Base-by-base conservation (phyloP, 352 stramenopile species). In the Blastocystis sp. region DNA sequence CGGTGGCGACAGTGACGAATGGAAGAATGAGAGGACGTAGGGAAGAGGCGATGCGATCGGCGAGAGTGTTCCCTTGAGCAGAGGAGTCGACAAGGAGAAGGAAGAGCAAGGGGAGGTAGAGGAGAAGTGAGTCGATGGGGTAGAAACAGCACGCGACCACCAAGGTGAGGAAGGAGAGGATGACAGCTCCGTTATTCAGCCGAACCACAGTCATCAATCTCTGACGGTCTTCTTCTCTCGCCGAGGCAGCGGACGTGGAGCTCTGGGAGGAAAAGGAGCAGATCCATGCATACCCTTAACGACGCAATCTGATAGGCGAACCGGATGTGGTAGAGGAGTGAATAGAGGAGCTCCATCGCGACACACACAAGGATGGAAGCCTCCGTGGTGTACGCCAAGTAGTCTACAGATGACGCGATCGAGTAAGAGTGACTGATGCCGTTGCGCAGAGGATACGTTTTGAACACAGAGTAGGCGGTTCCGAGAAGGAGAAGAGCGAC, bases 391-490 rank as follows among this genome's bases (percentile, higher is more conserved):
- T 81, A 65, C 16, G 46, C 42, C 48, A 81, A 64, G 51, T 81
- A 81, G 42, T 81, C 69, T 81, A 81, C 27, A 44, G 53, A 42
- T 16, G 63, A 46, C 69, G 63, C 14, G 9, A 0, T 14, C 40
- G 4, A 2, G 16, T 16, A 64, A 34, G 7, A 49, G 8, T 8
- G 61, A 81, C 69, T 81, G 48, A 81, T 81, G 61, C 69, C 69
- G 40, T 81, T 81, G 21, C 56, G 53, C 9, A 64, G 69, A 48
- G 69, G 69, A 65, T 81, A 81, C 34, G 14, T 63, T 21, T 48
- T 48, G 51, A 63, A 81, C 1, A 44, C 63, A 16, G 48, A 29
- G 42, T 81, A 81, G 9, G 44, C 27, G 18, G 56, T 57, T 34
- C 29, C 27, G 3, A 81, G 46, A 1, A 81, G 27, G 4, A 81